phyloP scores from a whole-genome alignment of 2,329 filamentous ascomycete genomes.

The Truncatella angustata region DNA sequence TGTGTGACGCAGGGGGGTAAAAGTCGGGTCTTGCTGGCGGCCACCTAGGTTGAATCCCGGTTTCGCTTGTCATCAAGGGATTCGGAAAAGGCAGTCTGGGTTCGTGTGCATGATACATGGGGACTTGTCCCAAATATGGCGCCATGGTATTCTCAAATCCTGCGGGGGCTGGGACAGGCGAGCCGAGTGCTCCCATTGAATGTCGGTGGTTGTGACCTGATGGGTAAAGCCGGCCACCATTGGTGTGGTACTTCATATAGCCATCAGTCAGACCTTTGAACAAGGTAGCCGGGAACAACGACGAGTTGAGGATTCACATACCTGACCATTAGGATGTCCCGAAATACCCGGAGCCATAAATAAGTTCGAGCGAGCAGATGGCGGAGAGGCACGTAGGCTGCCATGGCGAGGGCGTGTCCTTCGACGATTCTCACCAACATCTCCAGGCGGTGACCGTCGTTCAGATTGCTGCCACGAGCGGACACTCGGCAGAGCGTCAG shows the following conservation, averaged over 20 bases:
- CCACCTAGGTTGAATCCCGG: background rate
- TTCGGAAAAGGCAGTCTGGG: background rate
- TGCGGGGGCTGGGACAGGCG: background rate
- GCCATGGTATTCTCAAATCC: background rate
- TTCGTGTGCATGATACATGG: background rate
- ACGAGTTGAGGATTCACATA: background rate
- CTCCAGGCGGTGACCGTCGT: conserved; percentile 24
- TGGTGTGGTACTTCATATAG: background rate
- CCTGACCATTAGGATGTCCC: background rate
- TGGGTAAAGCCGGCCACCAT: background rate
- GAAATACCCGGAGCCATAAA: conserved; percentile 4
- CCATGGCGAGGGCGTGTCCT: conserved; percentile 27
- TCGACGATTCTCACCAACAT: conserved; percentile 26
- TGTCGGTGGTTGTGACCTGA: background rate
- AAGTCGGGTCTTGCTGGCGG: background rate
- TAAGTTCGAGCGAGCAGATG: conserved; percentile 18
- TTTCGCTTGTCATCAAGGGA: background rate
- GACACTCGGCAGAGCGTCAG: background rate
- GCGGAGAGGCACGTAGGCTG: conserved; percentile 22
- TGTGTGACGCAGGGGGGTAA: background rate
- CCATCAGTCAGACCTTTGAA: background rate
- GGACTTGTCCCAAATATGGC: background rate
- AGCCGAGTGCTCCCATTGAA: background rate
- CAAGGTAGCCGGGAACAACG: background rate
- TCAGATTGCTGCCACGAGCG: conserved; percentile 3